A percentile compares a stretch with the other conserved stretches of the same genome.
These are phyloP conservation scores for Huntiella moniliformis DNA, from an alignment of 2,329 filamentous ascomycete genomes.

Conservation along the genomic window DNA sequence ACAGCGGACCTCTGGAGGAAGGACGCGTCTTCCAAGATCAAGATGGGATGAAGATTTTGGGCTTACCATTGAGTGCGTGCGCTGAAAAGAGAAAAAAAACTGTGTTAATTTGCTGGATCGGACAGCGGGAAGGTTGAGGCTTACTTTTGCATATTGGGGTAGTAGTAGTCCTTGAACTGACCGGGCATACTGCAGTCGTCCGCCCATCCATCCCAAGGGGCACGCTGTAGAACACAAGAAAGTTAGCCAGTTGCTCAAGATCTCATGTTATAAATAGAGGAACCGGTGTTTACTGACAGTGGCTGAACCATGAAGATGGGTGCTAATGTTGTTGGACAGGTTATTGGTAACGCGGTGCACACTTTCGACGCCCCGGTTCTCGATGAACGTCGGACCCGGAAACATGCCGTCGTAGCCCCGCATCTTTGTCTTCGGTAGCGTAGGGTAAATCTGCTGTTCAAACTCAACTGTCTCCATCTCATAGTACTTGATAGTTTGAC, in stretches of 20 bases:
- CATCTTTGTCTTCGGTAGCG: conserved; percentile 17
- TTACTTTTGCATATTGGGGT: conserved; percentile 30
- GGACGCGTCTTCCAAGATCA: too few relatives aligned
- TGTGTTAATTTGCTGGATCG: neutral
- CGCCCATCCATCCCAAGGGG: conserved; percentile 31
- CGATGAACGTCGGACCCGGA: conserved; percentile 33
- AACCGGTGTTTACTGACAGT: conserved; percentile 14
- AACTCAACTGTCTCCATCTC: conserved; percentile 20
- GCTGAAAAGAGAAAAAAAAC: conserved; percentile 13
- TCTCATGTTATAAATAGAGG: neutral
- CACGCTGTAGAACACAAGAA: conserved; percentile 14
- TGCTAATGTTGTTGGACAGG: conserved; percentile 23
- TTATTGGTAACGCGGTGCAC: conserved; percentile 36
- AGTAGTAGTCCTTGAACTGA: conserved; percentile 44
- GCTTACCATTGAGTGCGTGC: conserved; percentile 31
- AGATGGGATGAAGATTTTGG: neutral
- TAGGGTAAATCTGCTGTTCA: conserved; percentile 20
- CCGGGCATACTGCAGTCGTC: conserved; percentile 30
- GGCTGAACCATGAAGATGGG: conserved; percentile 37
- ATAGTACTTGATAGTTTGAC: conserved; percentile 20
- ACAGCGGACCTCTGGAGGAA: too few relatives aligned
- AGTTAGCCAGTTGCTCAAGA: neutral
- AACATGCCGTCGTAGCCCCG: conserved; percentile 35
- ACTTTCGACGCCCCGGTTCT: conserved; percentile 29
- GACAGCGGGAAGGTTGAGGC: neutral